A percentile compares a stretch with the other conserved stretches of the same genome.
phyloP scores from a whole-genome alignment of 1,284 basidiomycete species.

The Marasmius fiardii region DNA sequence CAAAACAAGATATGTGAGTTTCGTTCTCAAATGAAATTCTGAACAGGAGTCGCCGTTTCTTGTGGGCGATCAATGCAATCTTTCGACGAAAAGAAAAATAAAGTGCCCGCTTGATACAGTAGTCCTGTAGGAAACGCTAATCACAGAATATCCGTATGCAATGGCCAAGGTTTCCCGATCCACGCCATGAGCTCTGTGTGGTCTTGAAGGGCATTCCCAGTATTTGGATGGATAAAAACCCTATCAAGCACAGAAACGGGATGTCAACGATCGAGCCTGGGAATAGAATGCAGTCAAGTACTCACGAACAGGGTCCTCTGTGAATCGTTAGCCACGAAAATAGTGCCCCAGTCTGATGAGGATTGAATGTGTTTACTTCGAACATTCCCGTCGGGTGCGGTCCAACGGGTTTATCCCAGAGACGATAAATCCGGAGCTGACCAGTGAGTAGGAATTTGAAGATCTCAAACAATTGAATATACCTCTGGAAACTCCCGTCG shows the following conservation, averaged over 20 bases:
- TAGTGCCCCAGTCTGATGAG: conserved; percentile 62
- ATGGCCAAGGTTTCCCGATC: conserved; percentile 64
- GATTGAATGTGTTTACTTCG: conserved; percentile 65
- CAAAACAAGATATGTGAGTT: too few species aligned
- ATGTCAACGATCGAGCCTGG: background rate
- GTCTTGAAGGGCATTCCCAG: conserved; percentile 52
- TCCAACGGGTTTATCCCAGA: conserved; percentile 68
- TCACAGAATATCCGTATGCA: conserved; percentile 40
- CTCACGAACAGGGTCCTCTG: conserved; percentile 65
- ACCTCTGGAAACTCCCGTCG: conserved; percentile 72
- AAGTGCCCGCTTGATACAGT: too few species aligned
- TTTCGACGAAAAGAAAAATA: too few species aligned
- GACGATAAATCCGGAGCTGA: conserved; percentile 63
- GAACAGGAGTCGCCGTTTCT: too few species aligned
- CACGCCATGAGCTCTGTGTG: conserved; percentile 65
- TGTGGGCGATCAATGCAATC: too few species aligned
- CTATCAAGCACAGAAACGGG: conserved; percentile 28
- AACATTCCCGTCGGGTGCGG: conserved; percentile 70
- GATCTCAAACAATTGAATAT: conserved; percentile 9
- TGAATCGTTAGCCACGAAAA: conserved; percentile 64
- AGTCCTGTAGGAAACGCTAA: background rate
- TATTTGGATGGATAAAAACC: conserved; percentile 75
- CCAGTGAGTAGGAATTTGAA: too few species aligned
- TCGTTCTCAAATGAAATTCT: too few species aligned
- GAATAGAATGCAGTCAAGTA: conserved; percentile 15